phyloP scores from a whole-genome alignment of 768 basidiomycete species.

The Panaeolus papilionaceus region DNA sequence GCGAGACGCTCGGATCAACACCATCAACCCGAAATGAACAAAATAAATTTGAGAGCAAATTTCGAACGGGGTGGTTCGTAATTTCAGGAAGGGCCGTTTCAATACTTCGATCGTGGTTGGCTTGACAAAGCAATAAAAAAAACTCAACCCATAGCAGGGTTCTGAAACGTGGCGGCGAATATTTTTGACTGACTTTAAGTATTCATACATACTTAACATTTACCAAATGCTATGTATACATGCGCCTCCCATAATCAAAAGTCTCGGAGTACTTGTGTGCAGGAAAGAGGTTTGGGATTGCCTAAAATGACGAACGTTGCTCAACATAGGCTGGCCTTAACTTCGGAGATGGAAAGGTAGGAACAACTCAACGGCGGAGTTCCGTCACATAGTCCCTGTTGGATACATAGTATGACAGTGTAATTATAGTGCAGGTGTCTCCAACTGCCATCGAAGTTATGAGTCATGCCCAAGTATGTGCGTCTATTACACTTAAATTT shows the following conservation, averaged over 20 bases:
- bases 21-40: neutral
- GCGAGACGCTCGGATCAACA: conserved; percentile 1
- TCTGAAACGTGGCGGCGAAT: neutral
- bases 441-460: too few species aligned
- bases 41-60: neutral
- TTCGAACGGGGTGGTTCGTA: neutral
- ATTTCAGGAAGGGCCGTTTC: neutral
- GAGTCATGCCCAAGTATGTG: too few species aligned
- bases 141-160: neutral
- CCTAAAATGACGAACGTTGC: neutral
- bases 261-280: too few species aligned
- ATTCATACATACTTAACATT: too few species aligned
- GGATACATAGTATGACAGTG: too few species aligned
- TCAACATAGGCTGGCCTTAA: neutral
- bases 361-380: too few species aligned
- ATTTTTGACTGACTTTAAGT: neutral
- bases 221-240: too few species aligned
- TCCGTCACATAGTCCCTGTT: too few species aligned
- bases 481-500: too few species aligned
- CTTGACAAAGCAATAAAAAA: neutral
- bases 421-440: too few species aligned
- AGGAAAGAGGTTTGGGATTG: neutral
- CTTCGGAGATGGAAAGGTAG: neutral
- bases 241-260: too few species aligned
- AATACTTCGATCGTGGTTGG: conserved; percentile 5